Evolutionary conservation across 352 stramenopile genomes (phyloP), one percentile per base, ranked within the genome.

Genomic region (Pythium aquatile): DNA sequence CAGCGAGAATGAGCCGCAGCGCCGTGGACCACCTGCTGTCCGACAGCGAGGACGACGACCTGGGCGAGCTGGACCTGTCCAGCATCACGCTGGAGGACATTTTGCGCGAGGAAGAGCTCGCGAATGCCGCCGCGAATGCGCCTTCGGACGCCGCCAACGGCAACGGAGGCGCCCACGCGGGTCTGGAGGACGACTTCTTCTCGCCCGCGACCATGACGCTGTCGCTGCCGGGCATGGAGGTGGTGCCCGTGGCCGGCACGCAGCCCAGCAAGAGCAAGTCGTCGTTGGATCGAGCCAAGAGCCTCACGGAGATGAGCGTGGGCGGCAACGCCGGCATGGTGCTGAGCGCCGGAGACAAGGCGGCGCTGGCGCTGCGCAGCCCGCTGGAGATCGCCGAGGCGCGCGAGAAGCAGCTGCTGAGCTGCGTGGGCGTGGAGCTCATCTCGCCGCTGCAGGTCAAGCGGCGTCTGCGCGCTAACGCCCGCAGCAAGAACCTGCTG

Each of bases 381-480:
- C 73, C 84, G 54, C 66, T 95, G 51, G 78, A 93, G 70, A 89
- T 95, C 46, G 86, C 86, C 2, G 83, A 93, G 56, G 83, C 86
- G 8, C 72, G 85, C 16, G 86, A 95, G 71, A 84, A 89, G 55
- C 79, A 91, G 65, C 73, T 95, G 24, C 71, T 95, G 61, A 93
- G 83, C 67, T 91, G 83, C 30, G 80, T 93, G n/a, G 80, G 81
- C 9, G 86, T 93, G 42, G 83, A 92, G 52, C 69, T 95, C 42
- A 81, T 95, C 51, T 93, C 84, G 14, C 86, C 86, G 26, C 62
- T 95, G 58, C 84, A 93, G 58, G 83, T 93, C 52, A 95, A 95
- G 74, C 78, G 86, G 4, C 78, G 85, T 11, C 67, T 93, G 54
- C 82, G 86, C 2, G 74, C 80, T 28, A 81, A 85, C 49, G 80